phyloP scores from a whole-genome alignment of 108 stramenopile genomes.

The Tribonema minus region DNA sequence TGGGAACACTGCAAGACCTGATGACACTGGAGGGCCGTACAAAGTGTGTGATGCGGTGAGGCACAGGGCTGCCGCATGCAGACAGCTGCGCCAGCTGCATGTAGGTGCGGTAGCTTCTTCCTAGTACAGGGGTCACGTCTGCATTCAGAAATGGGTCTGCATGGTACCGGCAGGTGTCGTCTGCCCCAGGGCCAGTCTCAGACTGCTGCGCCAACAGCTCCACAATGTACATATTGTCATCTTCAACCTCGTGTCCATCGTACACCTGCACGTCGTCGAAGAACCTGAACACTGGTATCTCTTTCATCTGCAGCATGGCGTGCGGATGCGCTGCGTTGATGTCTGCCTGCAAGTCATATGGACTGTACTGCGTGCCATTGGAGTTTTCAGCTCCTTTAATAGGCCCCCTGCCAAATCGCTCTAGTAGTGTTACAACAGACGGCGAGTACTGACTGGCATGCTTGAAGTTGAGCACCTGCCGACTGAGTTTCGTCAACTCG shows the following conservation, averaged over 20 bases:
- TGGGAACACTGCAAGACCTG: background rate
- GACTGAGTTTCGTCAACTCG: background rate
- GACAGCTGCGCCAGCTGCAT: background rate
- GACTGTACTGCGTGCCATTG: background rate
- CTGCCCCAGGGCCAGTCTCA: too few relatives aligned
- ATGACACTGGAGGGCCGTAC: background rate
- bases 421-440: background rate
- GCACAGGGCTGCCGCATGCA: background rate
- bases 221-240: background rate
- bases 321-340: background rate
- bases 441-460: background rate
- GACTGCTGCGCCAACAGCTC: background rate
- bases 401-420: background rate
- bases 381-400: background rate
- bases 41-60: background rate
- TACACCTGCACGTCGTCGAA: background rate
- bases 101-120: background rate
- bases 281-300: background rate
- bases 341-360: background rate
- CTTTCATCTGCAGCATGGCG: background rate
- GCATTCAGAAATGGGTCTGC: background rate
- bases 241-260: slow-evolving; percentile 9
- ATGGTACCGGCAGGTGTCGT: background rate
- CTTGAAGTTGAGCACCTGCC: background rate
- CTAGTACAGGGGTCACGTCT: background rate